These are phyloP conservation scores for Chrysophaeum taylorii DNA, from an alignment of 352 stramenopile species.

Conservation along the genomic window DNA sequence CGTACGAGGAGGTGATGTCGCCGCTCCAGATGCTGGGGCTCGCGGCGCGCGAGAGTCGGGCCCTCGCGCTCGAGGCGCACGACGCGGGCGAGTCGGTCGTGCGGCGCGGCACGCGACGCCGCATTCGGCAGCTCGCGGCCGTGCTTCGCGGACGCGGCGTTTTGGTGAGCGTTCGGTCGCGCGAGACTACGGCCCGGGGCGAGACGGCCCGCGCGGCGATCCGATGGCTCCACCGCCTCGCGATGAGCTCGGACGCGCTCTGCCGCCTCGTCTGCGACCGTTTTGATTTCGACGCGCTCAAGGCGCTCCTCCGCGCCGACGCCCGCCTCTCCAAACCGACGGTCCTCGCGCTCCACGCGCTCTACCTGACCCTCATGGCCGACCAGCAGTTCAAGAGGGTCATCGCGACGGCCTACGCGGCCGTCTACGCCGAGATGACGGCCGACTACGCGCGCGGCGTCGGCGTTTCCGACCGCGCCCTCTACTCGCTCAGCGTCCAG, in stretches of 20 bases:
- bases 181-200: no score
- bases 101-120: background rate
- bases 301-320: slow-evolving; percentile 62
- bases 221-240: slow-evolving; percentile 59
- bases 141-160: slow-evolving; percentile 56
- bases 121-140: slow-evolving; percentile 42
- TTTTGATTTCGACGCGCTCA: slow-evolving; percentile 26
- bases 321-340: slow-evolving; percentile 60
- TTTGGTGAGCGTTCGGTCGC: slow-evolving; percentile 61
- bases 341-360: slow-evolving; percentile 68
- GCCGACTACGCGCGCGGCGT: slow-evolving; percentile 54
- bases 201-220: slow-evolving; percentile 60
- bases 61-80: background rate
- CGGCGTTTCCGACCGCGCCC: slow-evolving; percentile 48
- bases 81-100: background rate
- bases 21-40: slow-evolving; percentile 56
- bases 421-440: slow-evolving; percentile 73
- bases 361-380: slow-evolving; percentile 88
- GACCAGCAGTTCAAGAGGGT: slow-evolving; percentile 89
- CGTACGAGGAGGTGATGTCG: slow-evolving; percentile 62
- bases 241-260: slow-evolving; percentile 36
- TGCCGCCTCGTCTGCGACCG: slow-evolving; percentile 68
- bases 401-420: slow-evolving; percentile 85
- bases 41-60: slow-evolving; percentile 36
- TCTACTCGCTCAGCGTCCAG: slow-evolving; percentile 88